Evolutionary conservation across 176 grass and related monocot genomes (phyloP).

Genomic region (Paspalum notatum): DNA sequence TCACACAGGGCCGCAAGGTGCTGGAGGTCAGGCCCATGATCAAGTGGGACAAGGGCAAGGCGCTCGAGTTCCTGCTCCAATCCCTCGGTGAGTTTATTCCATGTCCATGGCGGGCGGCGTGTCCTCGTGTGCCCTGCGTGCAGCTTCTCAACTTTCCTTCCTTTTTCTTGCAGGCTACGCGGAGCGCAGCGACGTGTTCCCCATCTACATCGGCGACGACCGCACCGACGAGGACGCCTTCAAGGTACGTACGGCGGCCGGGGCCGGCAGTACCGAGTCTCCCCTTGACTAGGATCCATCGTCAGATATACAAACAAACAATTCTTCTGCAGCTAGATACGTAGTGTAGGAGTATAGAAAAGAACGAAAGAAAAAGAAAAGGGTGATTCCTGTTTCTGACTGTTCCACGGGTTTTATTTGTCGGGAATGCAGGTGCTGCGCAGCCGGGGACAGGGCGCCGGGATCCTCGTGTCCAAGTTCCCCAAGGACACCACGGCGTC

Average conservation of each 20-base stretch:
- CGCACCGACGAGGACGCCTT: slow-evolving; percentile 88
- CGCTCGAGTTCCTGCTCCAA: slow-evolving; percentile 70
- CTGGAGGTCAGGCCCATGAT: slow-evolving; percentile 68
- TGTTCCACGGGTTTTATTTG: neutral
- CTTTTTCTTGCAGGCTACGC: slow-evolving; percentile 44
- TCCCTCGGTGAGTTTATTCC: slow-evolving; percentile 36
- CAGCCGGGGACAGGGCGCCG: slow-evolving; percentile 47
- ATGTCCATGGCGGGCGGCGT: too few relatives aligned
- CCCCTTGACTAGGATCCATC: neutral
- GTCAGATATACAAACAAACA: neutral
- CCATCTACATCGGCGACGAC: slow-evolving; percentile 83
- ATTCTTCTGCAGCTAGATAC: neutral
- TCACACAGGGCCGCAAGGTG: slow-evolving; percentile 74
- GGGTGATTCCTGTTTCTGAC: neutral
- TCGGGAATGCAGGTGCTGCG: slow-evolving; percentile 54
- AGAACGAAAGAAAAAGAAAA: too few relatives aligned
- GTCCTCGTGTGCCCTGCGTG: too few relatives aligned
- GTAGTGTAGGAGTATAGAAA: too few relatives aligned
- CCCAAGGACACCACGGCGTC: slow-evolving; percentile 67
- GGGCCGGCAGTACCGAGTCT: too few relatives aligned
- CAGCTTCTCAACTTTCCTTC: too few relatives aligned
- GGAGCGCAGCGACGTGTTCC: slow-evolving; percentile 47
- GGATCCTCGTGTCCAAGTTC: slow-evolving; percentile 63
- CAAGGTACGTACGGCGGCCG: slow-evolving; percentile 19
- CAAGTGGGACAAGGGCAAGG: slow-evolving; percentile 85